Evolutionary conservation across 169 alveolate genomes (phyloP).

Genomic region (Cyclospora cayetanensis): DNA sequence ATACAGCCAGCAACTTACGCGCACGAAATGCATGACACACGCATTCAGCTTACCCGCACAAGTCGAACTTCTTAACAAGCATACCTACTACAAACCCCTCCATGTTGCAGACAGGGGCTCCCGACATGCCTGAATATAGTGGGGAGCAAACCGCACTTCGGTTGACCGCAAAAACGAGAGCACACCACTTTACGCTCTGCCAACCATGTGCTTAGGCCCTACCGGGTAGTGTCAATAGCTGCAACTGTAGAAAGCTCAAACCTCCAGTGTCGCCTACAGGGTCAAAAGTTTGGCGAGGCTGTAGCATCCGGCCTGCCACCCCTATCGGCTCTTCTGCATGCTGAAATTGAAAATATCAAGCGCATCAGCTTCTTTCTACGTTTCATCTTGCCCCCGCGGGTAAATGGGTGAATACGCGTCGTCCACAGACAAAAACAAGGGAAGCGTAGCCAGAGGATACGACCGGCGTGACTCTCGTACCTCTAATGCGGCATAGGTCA

Average conservation of each 20-base stretch:
- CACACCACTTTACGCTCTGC: not conserved
- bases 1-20: too few relatives aligned
- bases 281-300: slow-evolving; percentile 37
- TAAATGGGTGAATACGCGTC: not conserved
- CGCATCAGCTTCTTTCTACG: not conserved
- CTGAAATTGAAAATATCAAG: not conserved
- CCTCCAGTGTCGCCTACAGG: not conserved
- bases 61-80: slow-evolving; percentile 66
- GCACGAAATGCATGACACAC: not conserved
- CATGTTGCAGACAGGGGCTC: slow-evolving; percentile 63
- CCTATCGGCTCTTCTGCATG: slow-evolving; percentile 54
- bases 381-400: not conserved
- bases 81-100: slow-evolving; percentile 64
- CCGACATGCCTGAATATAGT: slow-evolving; percentile 62
- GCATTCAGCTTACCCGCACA: slow-evolving; percentile 58
- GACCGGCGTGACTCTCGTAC: not conserved
- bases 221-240: slow-evolving; percentile 31
- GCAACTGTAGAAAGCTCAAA: not conserved
- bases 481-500: slow-evolving; percentile 40
- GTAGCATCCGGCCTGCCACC: slow-evolving; percentile 50
- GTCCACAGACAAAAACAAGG: not conserved
- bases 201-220: not conserved
- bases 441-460: not conserved
- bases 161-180: not conserved
- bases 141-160: not conserved